A percentile compares a stretch with the other conserved stretches of the same genome.
Conservation (phyloP, 345 rosid genomes). For the Mercurialis annua region DNA sequence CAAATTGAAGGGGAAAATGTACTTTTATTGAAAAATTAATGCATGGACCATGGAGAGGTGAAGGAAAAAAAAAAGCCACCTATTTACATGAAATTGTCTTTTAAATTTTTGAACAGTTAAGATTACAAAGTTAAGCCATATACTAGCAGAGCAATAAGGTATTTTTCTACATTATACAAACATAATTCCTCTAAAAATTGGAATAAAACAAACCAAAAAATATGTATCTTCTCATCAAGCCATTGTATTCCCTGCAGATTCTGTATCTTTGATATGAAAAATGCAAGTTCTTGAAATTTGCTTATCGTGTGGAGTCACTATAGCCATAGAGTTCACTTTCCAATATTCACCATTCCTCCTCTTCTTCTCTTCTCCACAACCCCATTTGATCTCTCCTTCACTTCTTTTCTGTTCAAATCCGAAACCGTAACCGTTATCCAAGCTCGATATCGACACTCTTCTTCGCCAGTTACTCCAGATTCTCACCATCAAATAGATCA, state of each 20-base stretch:
- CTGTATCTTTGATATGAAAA: constrained; percentile 39
- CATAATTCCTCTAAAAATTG: not conserved
- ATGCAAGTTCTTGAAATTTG: constrained; percentile 34
- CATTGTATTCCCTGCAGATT: constrained; percentile 20
- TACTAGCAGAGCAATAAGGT: not conserved
- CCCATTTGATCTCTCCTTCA: constrained; percentile 43
- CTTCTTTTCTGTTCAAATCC: constrained; percentile 32
- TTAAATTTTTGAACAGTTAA: not conserved
- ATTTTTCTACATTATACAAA: constrained; percentile 1
- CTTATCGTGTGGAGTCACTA: constrained; percentile 31
- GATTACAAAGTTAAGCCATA: not conserved
- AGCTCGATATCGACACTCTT: constrained; percentile 38
- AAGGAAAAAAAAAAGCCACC: not conserved
- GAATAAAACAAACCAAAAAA: not conserved
- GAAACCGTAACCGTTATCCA: constrained; percentile 24
- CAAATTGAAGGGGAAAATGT: too few species aligned
- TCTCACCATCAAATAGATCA: constrained; percentile 64
- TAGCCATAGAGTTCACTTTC: constrained; percentile 40
- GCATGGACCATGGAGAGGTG: too few species aligned
- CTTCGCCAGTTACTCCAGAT: constrained; percentile 64
- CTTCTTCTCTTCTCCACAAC: constrained; percentile 30
- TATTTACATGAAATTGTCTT: not conserved
- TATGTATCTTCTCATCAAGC: constrained; percentile 15
- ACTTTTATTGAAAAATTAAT: too few species aligned
- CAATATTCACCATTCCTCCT: constrained; percentile 39